These are phyloP conservation scores for Aureobasidium sp. DNA, from an alignment of 2,329 filamentous ascomycete species.

Conservation along the genomic window DNA sequence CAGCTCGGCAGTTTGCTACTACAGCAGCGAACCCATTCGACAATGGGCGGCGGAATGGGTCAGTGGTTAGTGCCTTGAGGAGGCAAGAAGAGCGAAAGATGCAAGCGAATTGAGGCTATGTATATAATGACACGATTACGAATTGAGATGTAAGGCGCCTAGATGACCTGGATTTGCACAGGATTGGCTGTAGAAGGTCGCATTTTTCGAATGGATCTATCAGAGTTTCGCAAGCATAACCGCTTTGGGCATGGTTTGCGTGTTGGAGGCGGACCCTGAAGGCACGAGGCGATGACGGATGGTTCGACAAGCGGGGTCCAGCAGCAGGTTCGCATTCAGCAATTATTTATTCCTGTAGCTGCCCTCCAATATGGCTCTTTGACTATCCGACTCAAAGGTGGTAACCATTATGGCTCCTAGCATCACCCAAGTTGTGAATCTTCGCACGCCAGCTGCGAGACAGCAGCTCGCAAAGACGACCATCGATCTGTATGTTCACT, in stretches of 20 bases:
- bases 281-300: slow-evolving; percentile 9
- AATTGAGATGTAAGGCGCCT: neutral
- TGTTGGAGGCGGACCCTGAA: neutral
- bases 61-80: neutral
- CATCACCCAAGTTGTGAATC: neutral
- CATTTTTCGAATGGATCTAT: neutral
- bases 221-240: slow-evolving; percentile 8
- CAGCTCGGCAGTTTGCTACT: slow-evolving; percentile 35
- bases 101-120: neutral
- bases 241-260: neutral
- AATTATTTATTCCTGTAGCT: neutral
- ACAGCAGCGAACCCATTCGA: slow-evolving; percentile 20
- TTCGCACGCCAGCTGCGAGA: slow-evolving; percentile 8
- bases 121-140: slow-evolving; percentile 7
- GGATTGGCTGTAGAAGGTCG: neutral
- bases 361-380: neutral
- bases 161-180: neutral
- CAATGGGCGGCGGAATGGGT: neutral
- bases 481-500: slow-evolving; percentile 8
- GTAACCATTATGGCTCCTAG: neutral
- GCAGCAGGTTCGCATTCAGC: neutral
- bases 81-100: neutral
- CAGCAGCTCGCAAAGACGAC: slow-evolving; percentile 9
- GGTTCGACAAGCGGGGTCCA: neutral
- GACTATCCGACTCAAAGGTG: neutral